A percentile compares a stretch with the other conserved stretches of the same genome.
These are phyloP conservation scores for Rhizophora mangle DNA, from an alignment of 345 rosid genomes.

Conservation along the genomic window DNA sequence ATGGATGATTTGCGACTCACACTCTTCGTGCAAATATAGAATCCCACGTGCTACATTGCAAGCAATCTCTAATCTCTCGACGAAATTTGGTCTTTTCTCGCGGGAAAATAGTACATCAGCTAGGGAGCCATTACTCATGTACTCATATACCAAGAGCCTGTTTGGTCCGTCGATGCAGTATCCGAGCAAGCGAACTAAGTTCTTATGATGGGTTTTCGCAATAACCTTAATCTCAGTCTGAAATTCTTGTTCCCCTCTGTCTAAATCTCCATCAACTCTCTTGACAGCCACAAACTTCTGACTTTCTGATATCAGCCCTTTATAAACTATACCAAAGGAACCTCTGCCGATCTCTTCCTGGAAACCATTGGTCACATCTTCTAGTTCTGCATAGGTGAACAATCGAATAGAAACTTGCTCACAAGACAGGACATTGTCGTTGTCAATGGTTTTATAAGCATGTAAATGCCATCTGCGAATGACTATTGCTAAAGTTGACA, in stretches of 20 bases:
- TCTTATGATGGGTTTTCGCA: conserved; percentile 31
- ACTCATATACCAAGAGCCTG: conserved; percentile 30
- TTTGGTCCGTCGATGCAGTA: conserved; percentile 24
- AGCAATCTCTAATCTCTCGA: conserved; percentile 21
- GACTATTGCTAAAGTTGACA: conserved; percentile 7
- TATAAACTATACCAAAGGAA: conserved; percentile 33
- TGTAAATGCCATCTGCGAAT: background rate
- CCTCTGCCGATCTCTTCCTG: conserved; percentile 30
- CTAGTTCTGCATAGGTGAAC: conserved; percentile 21
- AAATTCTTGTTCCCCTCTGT: conserved; percentile 24
- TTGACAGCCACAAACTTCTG: conserved; percentile 27
- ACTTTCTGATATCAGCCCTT: conserved; percentile 8
- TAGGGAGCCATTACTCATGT: conserved; percentile 34
- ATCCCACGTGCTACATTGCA: conserved; percentile 31
- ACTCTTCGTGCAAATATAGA: conserved; percentile 26
- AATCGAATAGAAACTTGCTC: conserved; percentile 16
- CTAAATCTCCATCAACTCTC: conserved; percentile 14
- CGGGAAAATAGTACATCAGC: conserved; percentile 21
- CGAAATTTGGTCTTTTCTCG: conserved; percentile 11
- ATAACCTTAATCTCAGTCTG: conserved; percentile 27
- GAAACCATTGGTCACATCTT: conserved; percentile 23
- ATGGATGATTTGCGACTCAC: conserved; percentile 31
- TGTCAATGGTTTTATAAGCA: conserved; percentile 11
- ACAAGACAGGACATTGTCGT: background rate
- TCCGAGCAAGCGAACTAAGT: conserved; percentile 25